phyloP scores from a whole-genome alignment of 495 filamentous ascomycete species.

The Trichoderma parareesei region DNA sequence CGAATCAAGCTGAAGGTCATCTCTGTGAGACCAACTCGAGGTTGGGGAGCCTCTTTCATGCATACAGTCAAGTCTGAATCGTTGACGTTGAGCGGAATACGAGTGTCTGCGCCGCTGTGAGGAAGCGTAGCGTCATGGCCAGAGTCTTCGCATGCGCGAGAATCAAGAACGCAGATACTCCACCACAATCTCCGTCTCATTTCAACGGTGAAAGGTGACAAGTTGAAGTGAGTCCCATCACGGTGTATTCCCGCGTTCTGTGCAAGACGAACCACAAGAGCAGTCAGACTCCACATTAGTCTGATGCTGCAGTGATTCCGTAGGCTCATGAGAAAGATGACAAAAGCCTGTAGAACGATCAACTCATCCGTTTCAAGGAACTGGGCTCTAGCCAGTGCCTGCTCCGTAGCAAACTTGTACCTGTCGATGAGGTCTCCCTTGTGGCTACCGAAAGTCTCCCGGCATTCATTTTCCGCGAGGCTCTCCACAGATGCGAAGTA shows the following conservation, averaged over 20 bases:
- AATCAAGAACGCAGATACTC: conserved; percentile 69
- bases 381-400: conserved; percentile 65
- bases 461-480: conserved; percentile 44
- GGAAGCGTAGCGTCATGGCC: conserved; percentile 70
- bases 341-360: conserved; percentile 67
- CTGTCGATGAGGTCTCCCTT: conserved; percentile 41
- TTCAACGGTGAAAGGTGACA: conserved; percentile 72
- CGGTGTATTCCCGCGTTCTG: conserved; percentile 74
- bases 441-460: neutral
- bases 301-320: conserved; percentile 57
- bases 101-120: conserved; percentile 62
- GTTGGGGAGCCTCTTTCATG: conserved; percentile 49
- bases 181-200: conserved; percentile 82
- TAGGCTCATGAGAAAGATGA: conserved; percentile 60
- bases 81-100: conserved; percentile 67
- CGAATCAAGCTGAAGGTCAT: conserved; percentile 70
- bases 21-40: conserved; percentile 58
- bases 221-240: conserved; percentile 63
- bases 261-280: conserved; percentile 65
- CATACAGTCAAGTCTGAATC: conserved; percentile 67
- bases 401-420: conserved; percentile 75
- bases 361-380: conserved; percentile 69
- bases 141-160: conserved; percentile 73
- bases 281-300: conserved; percentile 60
- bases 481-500: conserved; percentile 69